Conservation (phyloP, 768 basidiomycete genomes). For the Lactarius sanguifluus region DNA sequence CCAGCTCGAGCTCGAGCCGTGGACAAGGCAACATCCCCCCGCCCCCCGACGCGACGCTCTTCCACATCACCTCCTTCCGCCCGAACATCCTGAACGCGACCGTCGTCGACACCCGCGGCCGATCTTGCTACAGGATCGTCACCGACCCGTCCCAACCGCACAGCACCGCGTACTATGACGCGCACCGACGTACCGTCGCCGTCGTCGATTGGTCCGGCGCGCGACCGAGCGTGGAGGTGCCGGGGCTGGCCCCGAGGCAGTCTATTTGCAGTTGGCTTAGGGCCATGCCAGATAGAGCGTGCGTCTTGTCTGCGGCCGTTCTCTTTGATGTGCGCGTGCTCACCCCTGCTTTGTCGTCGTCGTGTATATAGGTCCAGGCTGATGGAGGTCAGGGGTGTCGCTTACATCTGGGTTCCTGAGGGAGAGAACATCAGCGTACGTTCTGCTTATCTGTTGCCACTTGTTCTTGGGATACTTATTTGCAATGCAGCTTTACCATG, state of each 20-base stretch:
- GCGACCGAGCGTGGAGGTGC: constrained; percentile 25
- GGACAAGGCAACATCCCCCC: neutral
- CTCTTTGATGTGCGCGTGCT: neutral
- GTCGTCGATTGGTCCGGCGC: constrained; percentile 24
- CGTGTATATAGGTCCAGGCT: constrained; percentile 18
- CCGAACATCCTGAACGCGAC: constrained; percentile 29
- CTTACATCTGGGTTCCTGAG: constrained; percentile 28
- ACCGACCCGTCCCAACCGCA: constrained; percentile 24
- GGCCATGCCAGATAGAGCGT: constrained; percentile 24
- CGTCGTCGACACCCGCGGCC: constrained; percentile 26
- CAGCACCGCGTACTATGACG: constrained; percentile 24
- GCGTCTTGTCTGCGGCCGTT: neutral
- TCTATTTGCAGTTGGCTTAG: constrained; percentile 26
- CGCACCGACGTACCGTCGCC: constrained; percentile 26
- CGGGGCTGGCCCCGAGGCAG: constrained; percentile 26
- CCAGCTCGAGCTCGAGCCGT: neutral
- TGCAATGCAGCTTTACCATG: constrained; percentile 19
- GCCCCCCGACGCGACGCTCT: constrained; percentile 7
- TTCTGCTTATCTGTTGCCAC: neutral
- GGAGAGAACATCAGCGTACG: constrained; percentile 27
- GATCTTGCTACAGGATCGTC: constrained; percentile 20
- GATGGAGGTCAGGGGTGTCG: constrained; percentile 28
- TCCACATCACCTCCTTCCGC: constrained; percentile 24
- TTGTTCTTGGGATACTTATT: neutral
- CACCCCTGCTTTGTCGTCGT: neutral